Evolutionary conservation across 2,329 filamentous ascomycete genomes (phyloP).

Genomic region (Microdochium nivale): DNA sequence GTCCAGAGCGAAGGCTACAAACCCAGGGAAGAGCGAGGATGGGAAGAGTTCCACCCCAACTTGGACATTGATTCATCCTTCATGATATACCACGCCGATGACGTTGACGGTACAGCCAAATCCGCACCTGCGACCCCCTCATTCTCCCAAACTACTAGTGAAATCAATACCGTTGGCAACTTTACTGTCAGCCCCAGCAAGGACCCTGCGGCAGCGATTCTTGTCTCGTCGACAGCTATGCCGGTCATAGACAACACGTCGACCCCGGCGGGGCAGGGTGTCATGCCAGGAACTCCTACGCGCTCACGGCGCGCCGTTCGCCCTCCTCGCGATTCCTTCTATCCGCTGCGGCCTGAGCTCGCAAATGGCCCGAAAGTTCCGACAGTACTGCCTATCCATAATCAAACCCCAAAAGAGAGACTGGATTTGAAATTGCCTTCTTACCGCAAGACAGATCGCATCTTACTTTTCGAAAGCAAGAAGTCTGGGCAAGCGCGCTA

Average conservation of each 20-base stretch:
- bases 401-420: slow-evolving; percentile 72
- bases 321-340: slow-evolving; percentile 44
- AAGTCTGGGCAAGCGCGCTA: slow-evolving; percentile 80
- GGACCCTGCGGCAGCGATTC: slow-evolving; percentile 31
- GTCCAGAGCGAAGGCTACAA: slow-evolving; percentile 95
- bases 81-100: slow-evolving; percentile 70
- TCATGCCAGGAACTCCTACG: slow-evolving; percentile 26
- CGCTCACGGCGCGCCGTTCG: slow-evolving; percentile 32
- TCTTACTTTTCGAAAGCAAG: slow-evolving; percentile 74
- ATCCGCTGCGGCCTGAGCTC: slow-evolving; percentile 39
- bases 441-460: slow-evolving; percentile 70
- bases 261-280: slow-evolving; percentile 11
- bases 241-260: slow-evolving; percentile 27
- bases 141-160: slow-evolving; percentile 16
- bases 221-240: slow-evolving; percentile 27
- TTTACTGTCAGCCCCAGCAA: slow-evolving; percentile 32
- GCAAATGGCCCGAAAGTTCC: slow-evolving; percentile 42
- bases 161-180: slow-evolving; percentile 30
- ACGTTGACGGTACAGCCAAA: slow-evolving; percentile 59
- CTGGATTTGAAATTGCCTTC: slow-evolving; percentile 70
- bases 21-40: slow-evolving; percentile 88
- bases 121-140: not conserved
- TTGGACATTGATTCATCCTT: slow-evolving; percentile 81
- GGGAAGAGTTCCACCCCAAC: slow-evolving; percentile 96
- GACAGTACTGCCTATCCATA: slow-evolving; percentile 66